Base-by-base conservation (phyloP, 345 rosid genomes). In the Populus euphratica region DNA sequence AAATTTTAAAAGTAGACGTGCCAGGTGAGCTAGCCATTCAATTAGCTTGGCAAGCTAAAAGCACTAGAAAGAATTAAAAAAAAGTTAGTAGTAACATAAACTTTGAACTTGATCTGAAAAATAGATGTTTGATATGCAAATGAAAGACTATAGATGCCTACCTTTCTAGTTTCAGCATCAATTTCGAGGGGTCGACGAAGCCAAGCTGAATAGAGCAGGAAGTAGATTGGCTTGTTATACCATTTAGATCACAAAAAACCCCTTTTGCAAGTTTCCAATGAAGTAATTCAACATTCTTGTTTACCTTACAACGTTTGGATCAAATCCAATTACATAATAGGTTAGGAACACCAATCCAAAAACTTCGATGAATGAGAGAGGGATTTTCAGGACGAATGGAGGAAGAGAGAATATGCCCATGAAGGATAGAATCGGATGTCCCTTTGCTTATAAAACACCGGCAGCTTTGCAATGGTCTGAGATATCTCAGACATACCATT, bases 361-460 rank as follows among this genome's bases (percentile, higher is more conserved):
- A 31, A 87, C 93, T 85, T 92, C 97, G 20, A 88, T 5, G 11
- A 92, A 79, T 49, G 92, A 73, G 74, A 91, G 73, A 21, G 98
- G 98, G 68, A 91, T 86, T 81, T 91, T 89, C 43, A 87, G 86
- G 70, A 94, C 87, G 96, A 97, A 94, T 50, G 92, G 70, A 18
- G 98, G 97, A 49, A 94, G 77, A 77, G 93, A 77, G 93, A 83
- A 83, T 85, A 92, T 14, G 88, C 89, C 98, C 98, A 94, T 1
- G 96, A 44, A 44, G 98, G 97, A 81, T 81, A 92, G 88, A 91
- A 94, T 25, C 84, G 85, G 18, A 87, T 85, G 70, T 89, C 91
- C 70, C 94, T 83, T 84, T 92, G 96, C 82, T 92, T 94, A 88
- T 88, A 94, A 72, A 94, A 94, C 73, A 93, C 89, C 2, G 97